phyloP scores from a whole-genome alignment of 1,284 basidiomycete species.

The Sanghuangporus weigelae region DNA sequence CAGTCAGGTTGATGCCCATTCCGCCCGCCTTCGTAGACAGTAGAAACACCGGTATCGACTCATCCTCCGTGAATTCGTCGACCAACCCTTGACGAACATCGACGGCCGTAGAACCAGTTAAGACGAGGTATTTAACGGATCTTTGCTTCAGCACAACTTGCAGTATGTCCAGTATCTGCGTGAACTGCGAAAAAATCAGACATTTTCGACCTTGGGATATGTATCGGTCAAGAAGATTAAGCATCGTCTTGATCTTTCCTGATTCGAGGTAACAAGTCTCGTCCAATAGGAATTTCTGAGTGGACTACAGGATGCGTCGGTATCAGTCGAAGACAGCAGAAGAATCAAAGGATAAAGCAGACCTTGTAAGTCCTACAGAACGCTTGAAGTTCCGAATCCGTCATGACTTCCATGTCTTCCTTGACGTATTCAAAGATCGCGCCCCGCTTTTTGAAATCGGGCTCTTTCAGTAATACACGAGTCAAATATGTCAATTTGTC shows the following conservation, averaged over 20 bases:
- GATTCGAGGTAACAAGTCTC: conserved; percentile 81
- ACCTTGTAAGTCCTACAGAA: conserved; percentile 84
- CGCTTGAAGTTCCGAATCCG: conserved; percentile 85
- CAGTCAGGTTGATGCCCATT: conserved; percentile 89
- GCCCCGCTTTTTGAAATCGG: conserved; percentile 71
- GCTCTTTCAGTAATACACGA: conserved; percentile 83
- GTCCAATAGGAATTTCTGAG: conserved; percentile 72
- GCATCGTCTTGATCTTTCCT: conserved; percentile 81
- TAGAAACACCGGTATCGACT: conserved; percentile 87
- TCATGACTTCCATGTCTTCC: conserved; percentile 94
- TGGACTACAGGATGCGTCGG: conserved; percentile 47
- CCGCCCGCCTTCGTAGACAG: conserved; percentile 95
- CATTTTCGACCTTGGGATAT: conserved; percentile 72
- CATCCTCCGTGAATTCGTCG: conserved; percentile 95
- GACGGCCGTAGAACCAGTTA: conserved; percentile 93
- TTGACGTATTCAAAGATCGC: conserved; percentile 78
- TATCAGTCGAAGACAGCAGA: not conserved
- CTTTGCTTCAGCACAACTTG: conserved; percentile 79
- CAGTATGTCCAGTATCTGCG: conserved; percentile 91
- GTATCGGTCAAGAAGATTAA: conserved; percentile 71
- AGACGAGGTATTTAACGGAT: conserved; percentile 76
- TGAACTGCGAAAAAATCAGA: conserved; percentile 96
- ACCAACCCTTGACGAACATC: conserved; percentile 91
- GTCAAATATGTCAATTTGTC: conserved; percentile 72
- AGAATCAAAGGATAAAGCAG: conserved; percentile 14